Base-by-base conservation (phyloP, 2,329 filamentous ascomycete species). In the Helicocarpus griseus region DNA sequence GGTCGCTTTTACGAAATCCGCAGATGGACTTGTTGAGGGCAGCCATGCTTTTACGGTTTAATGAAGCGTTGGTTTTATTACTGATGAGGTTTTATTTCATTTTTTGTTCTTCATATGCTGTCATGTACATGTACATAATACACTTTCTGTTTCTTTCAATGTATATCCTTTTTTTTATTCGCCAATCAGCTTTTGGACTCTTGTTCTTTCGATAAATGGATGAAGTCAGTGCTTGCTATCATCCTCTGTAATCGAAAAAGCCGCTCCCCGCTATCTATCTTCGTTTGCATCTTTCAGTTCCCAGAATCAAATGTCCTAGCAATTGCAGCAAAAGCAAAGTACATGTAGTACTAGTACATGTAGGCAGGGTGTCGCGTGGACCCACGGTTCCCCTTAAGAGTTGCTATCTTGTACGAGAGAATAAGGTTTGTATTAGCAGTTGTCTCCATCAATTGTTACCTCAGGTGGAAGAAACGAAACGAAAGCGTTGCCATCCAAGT, bases 11-110 rank as follows among this genome's bases (percentile, higher is more conserved):
- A 83, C 82, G 3, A 96, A 95, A 71, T 70, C 80, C 56, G 76
- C 76, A 24, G 85, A 89, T 69, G 90, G 88, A 0, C 69, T 96
- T 59, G 86, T 95, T 28, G 87, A 95, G 65, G 89, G 87, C 21
- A 83, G 76, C 62, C 89, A 86, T 73, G 70, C 71, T 51, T 91
- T 87, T 65, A 73, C 72, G 53, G 65, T 82, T n/a, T 79, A 59
- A 71, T 47, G 17, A 35, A 35, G 7, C 13, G 17, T 1, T 33
- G 17, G 7, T 8, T 47, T 35, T 19, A 24, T 29, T 39, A 9
- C 19, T 39, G 46, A 33, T 7, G 13, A 9, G 21, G n/a, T 7
- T 31, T 13, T 40, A 26, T 21, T 3, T 26, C 14, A 21, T 36
- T 7, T 8, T 26, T 35, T 36, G 6, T 17, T 5, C 14, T 3